Conservation (phyloP, 140 eudicot genomes). For the Cichorium intybus region DNA sequence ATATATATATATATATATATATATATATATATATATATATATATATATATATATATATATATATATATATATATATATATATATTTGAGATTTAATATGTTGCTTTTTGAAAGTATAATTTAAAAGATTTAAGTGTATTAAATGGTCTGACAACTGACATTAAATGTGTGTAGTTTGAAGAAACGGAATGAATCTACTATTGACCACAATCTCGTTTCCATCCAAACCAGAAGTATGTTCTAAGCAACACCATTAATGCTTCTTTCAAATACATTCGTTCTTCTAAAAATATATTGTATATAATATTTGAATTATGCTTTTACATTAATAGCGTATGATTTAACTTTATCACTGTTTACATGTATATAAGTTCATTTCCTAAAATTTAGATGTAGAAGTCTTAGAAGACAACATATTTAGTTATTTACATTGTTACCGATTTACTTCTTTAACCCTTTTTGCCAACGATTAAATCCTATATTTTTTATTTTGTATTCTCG, state of each 20-base stretch:
- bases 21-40: no score
- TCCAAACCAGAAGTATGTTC: conserved; percentile 10
- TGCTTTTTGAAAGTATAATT: not conserved
- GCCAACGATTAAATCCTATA: no score
- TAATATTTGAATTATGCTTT: not conserved
- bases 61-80: not conserved
- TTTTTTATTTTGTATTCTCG: no score
- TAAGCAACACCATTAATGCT: conserved; percentile 16
- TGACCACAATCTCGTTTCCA: conserved; percentile 11
- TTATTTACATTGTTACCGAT: no score
- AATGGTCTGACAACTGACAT: conserved; percentile 5
- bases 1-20: no score
- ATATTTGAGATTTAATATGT: not conserved
- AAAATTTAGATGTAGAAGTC: no score
- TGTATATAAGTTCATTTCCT: not conserved
- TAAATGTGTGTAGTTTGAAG: not conserved
- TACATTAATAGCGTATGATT: not conserved
- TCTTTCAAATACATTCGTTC: not conserved
- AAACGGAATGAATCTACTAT: not conserved
- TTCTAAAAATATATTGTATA: not conserved
- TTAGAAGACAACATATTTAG: no score
- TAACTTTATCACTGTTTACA: not conserved
- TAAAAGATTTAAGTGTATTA: not conserved
- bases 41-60: no score
- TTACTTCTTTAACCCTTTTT: no score